Conservation (phyloP, 805 yeast species). For the Phaffomyces thermotolerans region DNA sequence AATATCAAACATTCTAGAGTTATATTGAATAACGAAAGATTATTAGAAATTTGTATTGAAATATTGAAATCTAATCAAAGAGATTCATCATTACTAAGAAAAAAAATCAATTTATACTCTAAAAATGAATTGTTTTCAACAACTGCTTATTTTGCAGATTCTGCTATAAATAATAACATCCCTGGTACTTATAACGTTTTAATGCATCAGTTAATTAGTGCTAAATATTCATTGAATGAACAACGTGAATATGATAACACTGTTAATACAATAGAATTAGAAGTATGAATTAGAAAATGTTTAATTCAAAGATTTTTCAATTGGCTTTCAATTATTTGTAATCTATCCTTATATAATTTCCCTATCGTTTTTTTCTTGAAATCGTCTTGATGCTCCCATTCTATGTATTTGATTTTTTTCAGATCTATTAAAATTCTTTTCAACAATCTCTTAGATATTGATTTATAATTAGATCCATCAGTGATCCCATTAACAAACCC, state of each 20-base stretch:
- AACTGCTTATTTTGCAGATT: constrained; percentile 14
- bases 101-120: constrained; percentile 5
- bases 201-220: constrained; percentile 14
- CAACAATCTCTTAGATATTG: constrained; percentile 26
- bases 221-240: constrained; percentile 11
- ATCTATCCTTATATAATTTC: constrained; percentile 12
- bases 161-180: constrained; percentile 11
- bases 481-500: constrained; percentile 32
- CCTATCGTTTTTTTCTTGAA: constrained; percentile 7
- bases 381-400: constrained; percentile 18
- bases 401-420: constrained; percentile 15
- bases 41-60: constrained; percentile 27
- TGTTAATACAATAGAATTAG: not conserved
- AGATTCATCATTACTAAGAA: constrained; percentile 12
- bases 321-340: constrained; percentile 8
- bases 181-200: constrained; percentile 10
- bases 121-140: constrained; percentile 13
- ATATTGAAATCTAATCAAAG: constrained; percentile 19
- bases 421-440: constrained; percentile 28
- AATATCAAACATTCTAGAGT: constrained; percentile 18
- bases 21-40: constrained; percentile 26
- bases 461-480: constrained; percentile 37
- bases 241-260: constrained; percentile 1
- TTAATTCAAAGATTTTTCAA: not conserved
- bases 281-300: not conserved